Evolutionary conservation across 2,329 filamentous ascomycete genomes (phyloP).

Genomic region (Cladosporium colombiae): DNA sequence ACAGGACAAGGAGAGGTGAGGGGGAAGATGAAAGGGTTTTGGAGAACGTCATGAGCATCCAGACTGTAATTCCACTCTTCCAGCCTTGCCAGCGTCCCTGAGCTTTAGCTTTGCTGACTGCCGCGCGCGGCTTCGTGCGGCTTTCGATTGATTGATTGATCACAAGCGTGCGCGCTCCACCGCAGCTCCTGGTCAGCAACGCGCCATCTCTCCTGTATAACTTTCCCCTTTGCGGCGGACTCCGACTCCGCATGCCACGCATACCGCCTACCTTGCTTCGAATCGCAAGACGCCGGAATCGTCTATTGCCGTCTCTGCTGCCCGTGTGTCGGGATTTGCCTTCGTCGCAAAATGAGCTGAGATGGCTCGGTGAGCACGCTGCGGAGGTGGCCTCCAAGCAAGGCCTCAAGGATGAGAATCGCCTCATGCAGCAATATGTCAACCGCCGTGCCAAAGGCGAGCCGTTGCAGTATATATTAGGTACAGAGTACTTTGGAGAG

Average conservation of each 20-base stretch:
- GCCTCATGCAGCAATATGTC: slow-evolving; percentile 23
- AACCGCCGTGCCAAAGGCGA: slow-evolving; percentile 59
- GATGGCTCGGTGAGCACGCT: slow-evolving; percentile 68
- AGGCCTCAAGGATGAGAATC: not conserved
- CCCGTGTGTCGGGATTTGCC: slow-evolving; percentile 62
- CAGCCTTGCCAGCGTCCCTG: not conserved
- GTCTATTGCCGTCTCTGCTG: slow-evolving; percentile 61
- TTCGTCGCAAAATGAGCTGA: slow-evolving; percentile 68
- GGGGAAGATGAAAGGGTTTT: slow-evolving; percentile 8
- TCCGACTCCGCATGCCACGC: slow-evolving; percentile 33
- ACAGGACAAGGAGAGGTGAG: slow-evolving; percentile 2
- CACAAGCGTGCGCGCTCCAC: not conserved
- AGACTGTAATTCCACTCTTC: not conserved
- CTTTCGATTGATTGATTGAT: not conserved
- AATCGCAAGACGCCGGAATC: slow-evolving; percentile 29
- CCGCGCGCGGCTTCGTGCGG: slow-evolving; percentile 17
- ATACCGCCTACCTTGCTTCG: slow-evolving; percentile 32
- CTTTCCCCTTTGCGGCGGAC: slow-evolving; percentile 14
- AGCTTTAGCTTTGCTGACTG: slow-evolving; percentile 5
- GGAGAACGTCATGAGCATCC: slow-evolving; percentile 12
- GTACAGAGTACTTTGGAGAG: slow-evolving; percentile 82
- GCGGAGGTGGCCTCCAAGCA: slow-evolving; percentile 24
- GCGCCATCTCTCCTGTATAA: not conserved
- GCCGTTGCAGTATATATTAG: slow-evolving; percentile 87
- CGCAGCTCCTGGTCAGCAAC: slow-evolving; percentile 10